A percentile compares a stretch with the other conserved stretches of the same genome.
Conservation (phyloP, 805 yeast genomes). For the Ogataea pini region DNA sequence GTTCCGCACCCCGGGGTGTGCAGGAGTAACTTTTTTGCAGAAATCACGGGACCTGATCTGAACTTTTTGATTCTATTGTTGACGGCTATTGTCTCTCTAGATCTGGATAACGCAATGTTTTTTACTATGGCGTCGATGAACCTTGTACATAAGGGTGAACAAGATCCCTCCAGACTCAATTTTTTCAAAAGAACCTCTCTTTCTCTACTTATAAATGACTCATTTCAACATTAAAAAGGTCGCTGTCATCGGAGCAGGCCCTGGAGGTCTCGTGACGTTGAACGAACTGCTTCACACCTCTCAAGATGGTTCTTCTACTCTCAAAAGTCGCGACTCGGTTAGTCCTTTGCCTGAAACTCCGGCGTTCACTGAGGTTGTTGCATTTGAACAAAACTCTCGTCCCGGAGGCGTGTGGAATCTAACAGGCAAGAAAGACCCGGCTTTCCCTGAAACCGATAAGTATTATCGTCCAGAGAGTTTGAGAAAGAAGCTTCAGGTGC, state of each 20-base stretch:
- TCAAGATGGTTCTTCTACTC: slow-evolving; percentile 24
- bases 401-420: slow-evolving; percentile 82
- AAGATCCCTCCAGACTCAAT: too few species aligned
- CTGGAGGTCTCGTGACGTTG: slow-evolving; percentile 62
- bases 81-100: neutral
- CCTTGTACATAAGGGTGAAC: neutral
- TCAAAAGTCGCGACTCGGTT: slow-evolving; percentile 31
- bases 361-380: slow-evolving; percentile 46
- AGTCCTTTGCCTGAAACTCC: slow-evolving; percentile 59
- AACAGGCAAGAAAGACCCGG: slow-evolving; percentile 20
- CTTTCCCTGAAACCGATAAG: slow-evolving; percentile 22
- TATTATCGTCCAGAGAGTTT: slow-evolving; percentile 9
- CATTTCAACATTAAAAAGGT: slow-evolving; percentile 30
- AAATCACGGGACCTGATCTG: slow-evolving; percentile 1
- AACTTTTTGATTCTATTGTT: neutral
- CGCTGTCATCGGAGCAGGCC: slow-evolving; percentile 79
- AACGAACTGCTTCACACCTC: slow-evolving; percentile 28
- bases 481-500: slow-evolving; percentile 4
- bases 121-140: neutral
- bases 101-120: neutral
- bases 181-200: too few species aligned
- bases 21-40: neutral
- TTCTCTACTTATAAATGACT: too few species aligned
- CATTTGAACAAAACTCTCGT: slow-evolving; percentile 56
- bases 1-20: neutral